Evolutionary conservation across 768 basidiomycete species (phyloP).

Genomic region (Piloderma croceum): DNA sequence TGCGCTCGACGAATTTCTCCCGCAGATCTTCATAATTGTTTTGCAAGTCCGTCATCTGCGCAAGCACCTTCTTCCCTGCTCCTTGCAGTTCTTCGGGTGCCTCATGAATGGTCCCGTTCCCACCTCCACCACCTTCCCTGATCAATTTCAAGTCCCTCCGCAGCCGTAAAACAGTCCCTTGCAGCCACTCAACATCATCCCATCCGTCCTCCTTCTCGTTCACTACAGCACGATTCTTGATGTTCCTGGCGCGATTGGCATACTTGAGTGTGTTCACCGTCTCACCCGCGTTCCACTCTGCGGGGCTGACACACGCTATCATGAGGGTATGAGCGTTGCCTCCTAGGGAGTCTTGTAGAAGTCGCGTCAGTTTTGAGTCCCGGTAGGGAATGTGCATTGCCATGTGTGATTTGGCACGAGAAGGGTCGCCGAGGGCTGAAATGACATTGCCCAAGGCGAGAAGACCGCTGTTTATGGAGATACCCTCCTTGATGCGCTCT

Average conservation of each 20-base stretch:
- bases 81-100: conserved; percentile 43
- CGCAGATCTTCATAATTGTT: conserved; percentile 81
- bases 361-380: conserved; percentile 94
- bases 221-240: conserved; percentile 89
- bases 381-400: conserved; percentile 94
- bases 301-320: conserved; percentile 96
- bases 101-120: conserved; percentile 15
- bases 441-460: conserved; percentile 97
- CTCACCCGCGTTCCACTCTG: conserved; percentile 92
- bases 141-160: conserved; percentile 80
- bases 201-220: conserved; percentile 97
- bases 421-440: conserved; percentile 92
- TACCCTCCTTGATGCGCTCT: conserved; percentile 97
- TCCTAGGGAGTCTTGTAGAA: conserved; percentile 93
- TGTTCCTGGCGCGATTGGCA: conserved; percentile 94
- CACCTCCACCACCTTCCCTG: conserved; percentile 55
- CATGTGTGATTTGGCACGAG: conserved; percentile 76
- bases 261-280: conserved; percentile 96
- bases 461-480: conserved; percentile 95
- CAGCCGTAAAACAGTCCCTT: conserved; percentile 76
- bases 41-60: conserved; percentile 79
- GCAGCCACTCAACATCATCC: conserved; percentile 97
- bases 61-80: conserved; percentile 69
- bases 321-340: conserved; percentile 98
- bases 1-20: conserved; percentile 81